These are phyloP conservation scores for Phyllosticta capitalensis DNA, from an alignment of 2,329 filamentous ascomycete species.

Conservation along the genomic window DNA sequence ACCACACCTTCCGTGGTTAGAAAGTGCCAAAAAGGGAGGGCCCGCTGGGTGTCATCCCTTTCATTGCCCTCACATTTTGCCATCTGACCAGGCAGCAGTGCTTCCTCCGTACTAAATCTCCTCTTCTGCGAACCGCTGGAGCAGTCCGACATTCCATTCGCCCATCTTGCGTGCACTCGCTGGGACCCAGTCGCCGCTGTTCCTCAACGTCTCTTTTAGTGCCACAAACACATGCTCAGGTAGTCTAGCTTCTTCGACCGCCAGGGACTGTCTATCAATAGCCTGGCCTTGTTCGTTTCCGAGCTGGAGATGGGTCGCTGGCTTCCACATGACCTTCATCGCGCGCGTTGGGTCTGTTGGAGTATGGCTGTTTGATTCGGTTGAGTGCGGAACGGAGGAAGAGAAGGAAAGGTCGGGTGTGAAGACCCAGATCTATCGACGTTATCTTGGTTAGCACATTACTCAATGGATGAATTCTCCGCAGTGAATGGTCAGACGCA, in stretches of 20 bases:
- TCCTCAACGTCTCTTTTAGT: constrained; percentile 36
- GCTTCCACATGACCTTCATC: constrained; percentile 48
- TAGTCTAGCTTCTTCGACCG: constrained; percentile 43
- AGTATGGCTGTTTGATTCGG: constrained; percentile 17
- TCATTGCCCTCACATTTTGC: too few species aligned
- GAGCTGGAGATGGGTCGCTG: constrained; percentile 7
- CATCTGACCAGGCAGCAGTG: background rate
- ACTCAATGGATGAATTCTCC: too few species aligned
- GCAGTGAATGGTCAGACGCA: background rate
- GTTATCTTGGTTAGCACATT: background rate
- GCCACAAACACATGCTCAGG: constrained; percentile 41
- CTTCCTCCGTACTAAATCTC: constrained; percentile 10
- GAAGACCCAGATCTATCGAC: constrained; percentile 48
- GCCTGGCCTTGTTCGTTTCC: constrained; percentile 17
- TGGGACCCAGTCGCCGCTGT: constrained; percentile 47
- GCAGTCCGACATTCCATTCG: constrained; percentile 58
- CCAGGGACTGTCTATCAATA: constrained; percentile 29
- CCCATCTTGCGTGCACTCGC: constrained; percentile 47
- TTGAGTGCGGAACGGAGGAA: constrained; percentile 18
- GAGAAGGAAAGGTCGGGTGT: constrained; percentile 51
- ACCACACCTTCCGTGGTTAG: too few species aligned
- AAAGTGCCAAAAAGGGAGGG: too few species aligned
- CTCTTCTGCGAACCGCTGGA: constrained; percentile 42
- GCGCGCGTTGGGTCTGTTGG: constrained; percentile 37
- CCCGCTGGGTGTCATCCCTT: too few species aligned